Evolutionary conservation across 129 eudicot species (phyloP), one percentile per base, ranked within the genome.

Genomic region (Rutidosis leptorrhynchoides): DNA sequence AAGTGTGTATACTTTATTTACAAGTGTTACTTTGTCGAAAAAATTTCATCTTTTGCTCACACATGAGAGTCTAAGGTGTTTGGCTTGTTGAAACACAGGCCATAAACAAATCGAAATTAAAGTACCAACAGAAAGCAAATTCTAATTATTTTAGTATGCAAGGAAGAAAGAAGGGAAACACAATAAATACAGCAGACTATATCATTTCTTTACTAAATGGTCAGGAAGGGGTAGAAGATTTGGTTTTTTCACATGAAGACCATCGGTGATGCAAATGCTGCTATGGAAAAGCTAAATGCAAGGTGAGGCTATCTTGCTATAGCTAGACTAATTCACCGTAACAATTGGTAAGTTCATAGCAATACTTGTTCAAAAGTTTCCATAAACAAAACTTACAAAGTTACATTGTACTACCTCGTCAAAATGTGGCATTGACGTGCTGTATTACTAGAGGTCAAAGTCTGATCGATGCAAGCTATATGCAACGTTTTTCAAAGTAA

Each of bases 121-220:
- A n/a, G n/a, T n/a, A n/a, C n/a, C n/a, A n/a, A n/a, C n/a, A n/a
- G n/a, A n/a, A n/a, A n/a, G n/a, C n/a, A n/a, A n/a, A n/a, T n/a
- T n/a, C n/a, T n/a, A n/a, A n/a, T n/a, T 92, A 52, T 88, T 92
- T 95, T 88, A 79, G 82, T 96, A 92, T n/a, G n/a, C n/a, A n/a
- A n/a, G n/a, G n/a, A n/a, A n/a, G n/a, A n/a, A n/a, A n/a, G n/a
- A n/a, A n/a, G n/a, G n/a, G n/a, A n/a, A n/a, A n/a, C n/a, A n/a
- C n/a, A n/a, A n/a, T n/a, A n/a, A n/a, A n/a, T n/a, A n/a, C n/a
- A n/a, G n/a, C n/a, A n/a, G n/a, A n/a, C n/a, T n/a, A n/a, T n/a
- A n/a, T n/a, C n/a, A n/a, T n/a, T n/a, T n/a, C n/a, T n/a, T n/a
- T n/a, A n/a, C n/a, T 43, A 92, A 92, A 37, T 85, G 82, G 83